Evolutionary conservation across 441 rosid species (phyloP).

Genomic region (Melastoma candidum): DNA sequence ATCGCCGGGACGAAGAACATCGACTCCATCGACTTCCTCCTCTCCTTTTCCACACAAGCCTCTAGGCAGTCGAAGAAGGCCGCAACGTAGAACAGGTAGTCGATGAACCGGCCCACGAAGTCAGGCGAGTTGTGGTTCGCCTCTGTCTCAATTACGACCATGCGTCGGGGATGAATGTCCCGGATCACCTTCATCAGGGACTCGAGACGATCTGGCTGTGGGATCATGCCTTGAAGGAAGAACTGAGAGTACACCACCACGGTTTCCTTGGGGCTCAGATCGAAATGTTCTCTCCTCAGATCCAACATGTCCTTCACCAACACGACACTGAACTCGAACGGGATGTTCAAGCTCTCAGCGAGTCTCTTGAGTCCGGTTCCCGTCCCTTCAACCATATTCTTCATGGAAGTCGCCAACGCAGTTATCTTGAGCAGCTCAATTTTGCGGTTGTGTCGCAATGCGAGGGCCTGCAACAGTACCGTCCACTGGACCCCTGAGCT

Average conservation of each 20-base stretch:
- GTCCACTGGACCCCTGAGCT: constrained; percentile 16
- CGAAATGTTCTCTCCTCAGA: constrained; percentile 21
- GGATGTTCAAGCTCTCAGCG: constrained; percentile 20
- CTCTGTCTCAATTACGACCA: constrained; percentile 22
- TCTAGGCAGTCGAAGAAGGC: constrained; percentile 23
- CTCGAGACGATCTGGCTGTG: constrained; percentile 16
- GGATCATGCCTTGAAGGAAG: constrained; percentile 14
- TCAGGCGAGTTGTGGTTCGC: constrained; percentile 18
- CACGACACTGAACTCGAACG: constrained; percentile 19
- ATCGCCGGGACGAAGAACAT: constrained; percentile 16
- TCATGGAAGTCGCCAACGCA: constrained; percentile 14
- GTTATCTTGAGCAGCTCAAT: constrained; percentile 32
- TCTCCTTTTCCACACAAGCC: constrained; percentile 15
- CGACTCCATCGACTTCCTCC: constrained; percentile 16
- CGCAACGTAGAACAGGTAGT: constrained; percentile 11
- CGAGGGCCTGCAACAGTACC: constrained; percentile 28
- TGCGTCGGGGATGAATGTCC: constrained; percentile 19
- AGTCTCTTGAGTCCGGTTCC: constrained; percentile 22
- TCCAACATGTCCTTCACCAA: constrained; percentile 19
- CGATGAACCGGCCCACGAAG: constrained; percentile 17
- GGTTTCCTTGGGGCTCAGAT: constrained; percentile 19
- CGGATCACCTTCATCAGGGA: constrained; percentile 16
- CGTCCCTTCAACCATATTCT: constrained; percentile 14
- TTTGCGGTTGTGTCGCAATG: constrained; percentile 8
- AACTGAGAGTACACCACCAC: constrained; percentile 16